A percentile compares a stretch with the other conserved stretches of the same genome.
Conservation (phyloP, 1,284 basidiomycete species). For the Moesziomyces parantarcticus region DNA sequence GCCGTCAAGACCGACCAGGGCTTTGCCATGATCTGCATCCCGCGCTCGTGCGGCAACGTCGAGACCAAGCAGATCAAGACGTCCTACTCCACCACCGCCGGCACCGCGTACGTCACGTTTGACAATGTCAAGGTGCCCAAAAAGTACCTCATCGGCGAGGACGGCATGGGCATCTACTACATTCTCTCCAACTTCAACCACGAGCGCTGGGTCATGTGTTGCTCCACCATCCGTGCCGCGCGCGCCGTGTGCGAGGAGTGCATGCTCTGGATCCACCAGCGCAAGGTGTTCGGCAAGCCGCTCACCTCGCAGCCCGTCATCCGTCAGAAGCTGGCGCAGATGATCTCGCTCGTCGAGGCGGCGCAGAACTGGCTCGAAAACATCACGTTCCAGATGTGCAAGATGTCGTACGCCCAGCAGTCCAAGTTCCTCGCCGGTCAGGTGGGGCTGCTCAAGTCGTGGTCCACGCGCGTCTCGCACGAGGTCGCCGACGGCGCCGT, state of each 20-base stretch:
- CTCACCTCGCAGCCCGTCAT: conserved; percentile 84
- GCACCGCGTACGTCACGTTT: conserved; percentile 85
- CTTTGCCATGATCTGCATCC: conserved; percentile 83
- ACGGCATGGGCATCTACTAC: conserved; percentile 83
- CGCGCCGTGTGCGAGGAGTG: conserved; percentile 62
- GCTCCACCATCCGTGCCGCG: conserved; percentile 75
- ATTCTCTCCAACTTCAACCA: conserved; percentile 72
- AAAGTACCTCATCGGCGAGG: conserved; percentile 85
- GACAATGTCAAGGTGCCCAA: conserved; percentile 86
- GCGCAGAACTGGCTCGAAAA: conserved; percentile 89
- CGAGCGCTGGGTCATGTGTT: conserved; percentile 76
- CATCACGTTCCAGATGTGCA: conserved; percentile 89
- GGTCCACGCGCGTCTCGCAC: conserved; percentile 65
- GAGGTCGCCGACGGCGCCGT: conserved; percentile 79
- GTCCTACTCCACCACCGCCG: conserved; percentile 67
- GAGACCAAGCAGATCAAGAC: conserved; percentile 83
- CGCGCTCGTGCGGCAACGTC: conserved; percentile 72
- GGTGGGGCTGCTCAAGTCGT: conserved; percentile 79
- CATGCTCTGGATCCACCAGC: conserved; percentile 66
- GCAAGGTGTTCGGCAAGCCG: conserved; percentile 71
- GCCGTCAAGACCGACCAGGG: conserved; percentile 75
- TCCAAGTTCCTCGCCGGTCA: conserved; percentile 72
- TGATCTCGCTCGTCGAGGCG: conserved; percentile 85
- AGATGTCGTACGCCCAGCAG: conserved; percentile 80
- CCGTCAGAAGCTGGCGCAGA: conserved; percentile 81